Percentiles rank a stretch among this genome's conserved stretches.
These are phyloP conservation scores for Oldenlandia corymbosa DNA, from an alignment of 257 asterid genomes.

Conservation along the genomic window DNA sequence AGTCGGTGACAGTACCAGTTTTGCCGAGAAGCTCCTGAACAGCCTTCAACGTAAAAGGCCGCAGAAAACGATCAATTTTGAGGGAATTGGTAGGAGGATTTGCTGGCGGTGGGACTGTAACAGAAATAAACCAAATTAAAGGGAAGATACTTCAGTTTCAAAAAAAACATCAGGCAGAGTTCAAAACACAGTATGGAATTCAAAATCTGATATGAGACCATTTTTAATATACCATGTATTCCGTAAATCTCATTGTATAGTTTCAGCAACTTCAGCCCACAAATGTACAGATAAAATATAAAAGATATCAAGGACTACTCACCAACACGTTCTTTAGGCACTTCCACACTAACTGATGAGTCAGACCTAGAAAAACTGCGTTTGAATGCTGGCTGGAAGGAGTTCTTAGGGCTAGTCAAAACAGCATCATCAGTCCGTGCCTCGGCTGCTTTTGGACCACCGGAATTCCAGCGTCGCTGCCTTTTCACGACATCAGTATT, in stretches of 20 bases:
- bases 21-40: constrained; percentile 79
- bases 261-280: not conserved
- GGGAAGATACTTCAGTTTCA: not conserved
- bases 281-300: not conserved
- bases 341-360: constrained; percentile 35
- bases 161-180: not conserved
- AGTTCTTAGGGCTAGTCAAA: constrained; percentile 41
- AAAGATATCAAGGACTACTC: constrained; percentile 6
- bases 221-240: too few relatives aligned
- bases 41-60: constrained; percentile 84
- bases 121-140: not conserved
- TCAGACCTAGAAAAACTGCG: constrained; percentile 40
- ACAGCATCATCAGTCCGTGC: constrained; percentile 31
- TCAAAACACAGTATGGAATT: too few relatives aligned
- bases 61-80: constrained; percentile 72
- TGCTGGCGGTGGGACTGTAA: constrained; percentile 68
- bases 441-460: constrained; percentile 41
- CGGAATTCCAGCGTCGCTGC: constrained; percentile 65
- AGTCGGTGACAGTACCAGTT: constrained; percentile 58
- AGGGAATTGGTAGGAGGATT: constrained; percentile 62
- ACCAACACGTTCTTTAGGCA: constrained; percentile 78
- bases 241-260: not conserved
- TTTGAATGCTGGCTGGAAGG: constrained; percentile 37
- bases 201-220: too few relatives aligned
- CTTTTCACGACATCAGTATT: constrained; percentile 54